These are phyloP conservation scores for Microsporum audouinii DNA, from an alignment of 2,329 filamentous ascomycete species.

Conservation along the genomic window DNA sequence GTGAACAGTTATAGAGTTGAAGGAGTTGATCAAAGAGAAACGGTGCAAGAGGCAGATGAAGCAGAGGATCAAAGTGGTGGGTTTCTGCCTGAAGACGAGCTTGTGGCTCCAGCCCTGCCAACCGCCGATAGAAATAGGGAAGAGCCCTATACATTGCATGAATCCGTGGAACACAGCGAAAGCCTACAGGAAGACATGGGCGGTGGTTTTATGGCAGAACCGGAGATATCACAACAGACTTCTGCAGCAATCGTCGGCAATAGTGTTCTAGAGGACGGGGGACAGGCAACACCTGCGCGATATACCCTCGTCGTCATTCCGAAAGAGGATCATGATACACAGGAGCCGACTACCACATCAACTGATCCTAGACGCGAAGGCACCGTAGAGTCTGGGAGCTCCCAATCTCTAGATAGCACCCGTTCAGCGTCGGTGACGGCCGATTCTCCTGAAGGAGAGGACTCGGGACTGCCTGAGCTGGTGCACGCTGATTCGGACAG, in stretches of 20 bases:
- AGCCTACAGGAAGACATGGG: neutral
- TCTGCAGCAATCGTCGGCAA: no score
- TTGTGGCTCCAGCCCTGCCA: slow-evolving; percentile 13
- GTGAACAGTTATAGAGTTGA: slow-evolving; percentile 48
- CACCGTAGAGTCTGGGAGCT: neutral
- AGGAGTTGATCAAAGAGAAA: slow-evolving; percentile 26
- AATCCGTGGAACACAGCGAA: neutral
- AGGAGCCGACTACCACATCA: neutral
- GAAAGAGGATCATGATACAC: neutral
- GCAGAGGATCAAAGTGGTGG: slow-evolving; percentile 26
- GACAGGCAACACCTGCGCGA: neutral
- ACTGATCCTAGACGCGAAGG: neutral
- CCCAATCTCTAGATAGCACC: neutral
- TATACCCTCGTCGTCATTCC: slow-evolving; percentile 25
- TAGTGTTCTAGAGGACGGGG: no score
- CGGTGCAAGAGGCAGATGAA: slow-evolving; percentile 22
- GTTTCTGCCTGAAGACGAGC: slow-evolving; percentile 28
- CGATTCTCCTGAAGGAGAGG: slow-evolving; percentile 10
- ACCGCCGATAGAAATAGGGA: slow-evolving; percentile 12
- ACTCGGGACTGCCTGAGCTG: slow-evolving; percentile 11
- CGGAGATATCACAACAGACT: neutral
- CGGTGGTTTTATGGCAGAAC: slow-evolving; percentile 16
- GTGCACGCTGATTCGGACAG: slow-evolving; percentile 21
- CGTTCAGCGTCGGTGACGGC: neutral
- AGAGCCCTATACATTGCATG: neutral